Percentiles rank a stretch among this genome's conserved stretches.
Conservation (phyloP, 2,329 filamentous ascomycete genomes). For the Monilinia aucupariae region DNA sequence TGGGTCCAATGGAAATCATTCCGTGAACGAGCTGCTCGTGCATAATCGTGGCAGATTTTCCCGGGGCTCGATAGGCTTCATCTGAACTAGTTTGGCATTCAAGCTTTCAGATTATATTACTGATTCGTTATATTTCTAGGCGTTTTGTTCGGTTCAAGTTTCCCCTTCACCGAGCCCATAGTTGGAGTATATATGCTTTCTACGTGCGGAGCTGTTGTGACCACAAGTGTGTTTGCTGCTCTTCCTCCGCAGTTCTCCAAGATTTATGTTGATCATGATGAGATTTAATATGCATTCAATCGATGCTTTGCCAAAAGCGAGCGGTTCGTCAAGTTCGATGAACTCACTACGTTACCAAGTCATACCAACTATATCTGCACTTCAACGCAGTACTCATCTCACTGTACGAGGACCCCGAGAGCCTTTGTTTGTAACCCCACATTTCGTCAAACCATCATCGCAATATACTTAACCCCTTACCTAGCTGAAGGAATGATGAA, state of each 20-base stretch:
- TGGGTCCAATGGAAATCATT: neutral
- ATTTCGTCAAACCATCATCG: constrained; percentile 6
- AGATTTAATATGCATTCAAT: neutral
- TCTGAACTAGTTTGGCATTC: neutral
- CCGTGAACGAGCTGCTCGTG: constrained; percentile 1
- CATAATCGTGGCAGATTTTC: neutral
- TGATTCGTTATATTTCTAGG: neutral
- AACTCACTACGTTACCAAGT: neutral
- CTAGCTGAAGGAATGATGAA: neutral
- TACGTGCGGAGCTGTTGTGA: neutral
- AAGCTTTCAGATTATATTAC: neutral
- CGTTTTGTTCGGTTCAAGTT: neutral
- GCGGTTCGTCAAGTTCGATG: constrained; percentile 4
- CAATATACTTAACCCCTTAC: neutral
- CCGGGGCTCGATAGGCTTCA: constrained; percentile 1
- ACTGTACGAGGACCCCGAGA: constrained; percentile 12
- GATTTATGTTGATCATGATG: neutral
- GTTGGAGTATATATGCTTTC: neutral
- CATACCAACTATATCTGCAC: neutral
- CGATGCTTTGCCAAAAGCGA: neutral
- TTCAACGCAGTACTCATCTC: neutral
- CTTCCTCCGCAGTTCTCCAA: neutral
- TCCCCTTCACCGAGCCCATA: neutral
- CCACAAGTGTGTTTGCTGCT: constrained; percentile 2
- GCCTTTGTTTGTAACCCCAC: constrained; percentile 1